These are phyloP conservation scores for Cylindrodendrum hubeiense DNA, from an alignment of 2,329 filamentous ascomycete species.

Conservation along the genomic window DNA sequence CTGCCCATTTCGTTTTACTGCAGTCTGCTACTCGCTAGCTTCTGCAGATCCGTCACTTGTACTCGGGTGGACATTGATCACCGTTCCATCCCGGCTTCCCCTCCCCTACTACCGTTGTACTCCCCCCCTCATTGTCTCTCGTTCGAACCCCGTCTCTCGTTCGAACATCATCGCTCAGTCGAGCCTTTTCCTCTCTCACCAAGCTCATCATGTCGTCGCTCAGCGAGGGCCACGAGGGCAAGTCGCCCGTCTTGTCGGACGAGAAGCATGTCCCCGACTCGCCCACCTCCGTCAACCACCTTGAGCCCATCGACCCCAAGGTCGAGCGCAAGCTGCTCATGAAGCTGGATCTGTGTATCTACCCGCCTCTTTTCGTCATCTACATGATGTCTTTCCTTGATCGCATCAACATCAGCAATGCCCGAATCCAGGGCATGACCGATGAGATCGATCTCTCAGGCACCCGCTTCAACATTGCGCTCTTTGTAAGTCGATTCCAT, in stretches of 20 bases:
- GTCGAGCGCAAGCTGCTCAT: constrained; percentile 52
- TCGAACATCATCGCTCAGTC: neutral
- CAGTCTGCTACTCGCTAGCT: neutral
- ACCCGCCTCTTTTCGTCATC: constrained; percentile 55
- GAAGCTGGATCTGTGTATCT: constrained; percentile 57
- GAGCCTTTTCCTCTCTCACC: neutral
- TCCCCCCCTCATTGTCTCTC: neutral
- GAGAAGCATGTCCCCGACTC: constrained; percentile 29
- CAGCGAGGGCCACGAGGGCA: constrained; percentile 33
- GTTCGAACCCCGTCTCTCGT: neutral
- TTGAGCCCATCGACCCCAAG: constrained; percentile 44
- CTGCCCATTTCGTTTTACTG: neutral
- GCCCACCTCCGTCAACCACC: constrained; percentile 14
- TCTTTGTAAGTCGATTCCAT: constrained; percentile 46
- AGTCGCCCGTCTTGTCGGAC: constrained; percentile 25
- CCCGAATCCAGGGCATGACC: constrained; percentile 57
- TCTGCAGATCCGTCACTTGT: constrained; percentile 10
- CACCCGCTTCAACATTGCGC: constrained; percentile 58
- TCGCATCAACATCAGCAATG: constrained; percentile 62
- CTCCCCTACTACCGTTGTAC: neutral
- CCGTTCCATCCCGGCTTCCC: constrained; percentile 6
- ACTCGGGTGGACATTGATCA: constrained; percentile 16
- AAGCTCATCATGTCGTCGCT: constrained; percentile 34
- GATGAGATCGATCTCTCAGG: constrained; percentile 56
- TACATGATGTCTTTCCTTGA: constrained; percentile 59